Base-by-base conservation (phyloP, 108 stramenopile genomes). In the Epipyxis sp. region DNA sequence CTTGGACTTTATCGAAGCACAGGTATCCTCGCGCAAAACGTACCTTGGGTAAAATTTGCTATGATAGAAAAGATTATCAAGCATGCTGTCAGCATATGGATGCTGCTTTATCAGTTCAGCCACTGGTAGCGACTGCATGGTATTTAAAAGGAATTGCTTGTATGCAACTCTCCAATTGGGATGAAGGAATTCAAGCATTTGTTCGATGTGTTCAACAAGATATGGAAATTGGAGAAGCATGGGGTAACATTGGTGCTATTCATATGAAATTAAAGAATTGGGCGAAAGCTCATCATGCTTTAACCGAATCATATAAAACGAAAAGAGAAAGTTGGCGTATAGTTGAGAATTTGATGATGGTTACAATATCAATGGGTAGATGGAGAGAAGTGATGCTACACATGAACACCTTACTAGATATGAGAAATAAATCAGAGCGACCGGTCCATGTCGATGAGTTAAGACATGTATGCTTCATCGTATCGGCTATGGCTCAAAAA, bases 211-310 rank as follows among this genome's bases (percentile, higher is more conserved):
- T 94, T 0, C 92, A 92, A 69, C 97, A 94, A 83, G 91, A 92
- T 62, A 94, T 94, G 44, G 95, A 95, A 59, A 90, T 92, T 71
- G 93, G 89, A 10, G 94, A 94, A 80, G 94, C 92, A 2, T 96
- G 94, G 94, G 93, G 92, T 16, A 96, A 96, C 85, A 84, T 96
- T 0, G 94, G 93, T 44, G 93, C 93, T 3, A 82, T 93, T 44
- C 92, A 94, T 74, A 87, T 94, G 85, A 88, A 87, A 32, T 1
- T 74, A 1, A 35, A 37, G 0, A 34, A 79, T 67, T 83, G 69
- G 0, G 35, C 34, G 1, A 76, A 39, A 13, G 83, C 79, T 27
- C 3, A 65, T 16, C 42, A 80, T 43, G 83, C 83, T 13, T 13
- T 83, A 1, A 1, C 20, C 10, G 78, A 80, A 59, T 78, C 79